Base-by-base conservation (phyloP, 2,329 filamentous ascomycete species). In the Nemania abortiva region DNA sequence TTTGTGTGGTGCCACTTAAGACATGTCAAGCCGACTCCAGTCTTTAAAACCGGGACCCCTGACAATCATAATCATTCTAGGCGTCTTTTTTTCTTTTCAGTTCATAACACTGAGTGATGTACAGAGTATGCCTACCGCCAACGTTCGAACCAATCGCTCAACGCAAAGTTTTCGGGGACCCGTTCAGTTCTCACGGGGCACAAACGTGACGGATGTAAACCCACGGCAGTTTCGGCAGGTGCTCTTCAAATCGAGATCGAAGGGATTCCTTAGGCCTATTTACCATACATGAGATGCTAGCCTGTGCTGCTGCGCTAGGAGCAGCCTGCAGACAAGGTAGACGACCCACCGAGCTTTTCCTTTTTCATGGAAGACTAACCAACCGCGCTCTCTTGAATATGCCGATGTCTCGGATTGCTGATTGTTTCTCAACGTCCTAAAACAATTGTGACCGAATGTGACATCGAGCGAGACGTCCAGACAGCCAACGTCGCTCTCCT, bases 221-320 rank as follows among this genome's bases (percentile, higher is more conserved):
- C 15, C 6, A 59, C 65, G 60, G 65, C 27, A 68, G 58, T 42
- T 56, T 56, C 63, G 60, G 64, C 37, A 57, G 22, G 52, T 65
- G n/a, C 53, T 62, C 20, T 37, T 61, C 42, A 42, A 37, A 50
- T 24, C 45, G 37, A 37, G 31, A 15, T 53, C 49, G 42, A 52
- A 45, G 45, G 45, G 9, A 24, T 45, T 54, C 20, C 24, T 49
- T 42, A n/a, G 54, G 49, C 20, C 34, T 67, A 50, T 31, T 24
- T 42, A 29, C 22, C 18, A 39, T 57, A 31, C 31, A 53, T 58
- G 34, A 56, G 31, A 57, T 50, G 9, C 37, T 24, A 45, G 34
- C 7, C 29, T 42, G 13, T 62, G 58, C 42, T 31, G 22, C 54
- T 24, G 18, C 47, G 49, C 42, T 52, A 56, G 18, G 22, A 29